Conservation (phyloP, 2,329 filamentous ascomycete species). For the Arthrobotrys pseudoclavata region DNA sequence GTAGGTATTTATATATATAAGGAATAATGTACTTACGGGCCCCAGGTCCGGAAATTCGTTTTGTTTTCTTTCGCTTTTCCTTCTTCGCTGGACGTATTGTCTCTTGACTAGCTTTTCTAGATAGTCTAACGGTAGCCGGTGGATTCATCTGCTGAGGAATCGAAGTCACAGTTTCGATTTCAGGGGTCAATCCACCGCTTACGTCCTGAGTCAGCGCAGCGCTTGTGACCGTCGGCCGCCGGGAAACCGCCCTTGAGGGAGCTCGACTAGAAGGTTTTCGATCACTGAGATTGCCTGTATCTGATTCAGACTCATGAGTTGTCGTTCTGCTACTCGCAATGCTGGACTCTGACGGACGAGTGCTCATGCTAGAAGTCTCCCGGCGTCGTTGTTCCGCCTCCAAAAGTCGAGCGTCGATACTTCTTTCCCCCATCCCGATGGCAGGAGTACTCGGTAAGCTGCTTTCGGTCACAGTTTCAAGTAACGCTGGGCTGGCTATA, state of each 20-base stretch:
- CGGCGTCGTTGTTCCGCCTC: conserved; percentile 65
- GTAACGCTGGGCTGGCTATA: conserved; percentile 70
- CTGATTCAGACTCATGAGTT: conserved; percentile 68
- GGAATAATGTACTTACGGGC: conserved; percentile 60
- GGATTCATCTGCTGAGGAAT: conserved; percentile 80
- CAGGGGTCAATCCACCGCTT: conserved; percentile 87
- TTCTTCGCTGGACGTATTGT: conserved; percentile 91
- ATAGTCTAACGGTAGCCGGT: conserved; percentile 76
- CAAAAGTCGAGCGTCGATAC: conserved; percentile 65
- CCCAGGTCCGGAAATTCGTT: conserved; percentile 68
- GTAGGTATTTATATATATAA: conserved; percentile 1
- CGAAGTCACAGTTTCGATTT: conserved; percentile 94
- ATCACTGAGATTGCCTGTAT: conserved; percentile 63
- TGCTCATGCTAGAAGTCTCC: conserved; percentile 62
- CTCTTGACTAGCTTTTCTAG: conserved; percentile 90
- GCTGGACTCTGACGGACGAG: conserved; percentile 64
- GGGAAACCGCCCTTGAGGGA: conserved; percentile 76
- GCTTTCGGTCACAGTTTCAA: conserved; percentile 93
- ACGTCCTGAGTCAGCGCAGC: conserved; percentile 79
- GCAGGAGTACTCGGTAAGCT: conserved; percentile 81
- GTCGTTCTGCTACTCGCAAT: conserved; percentile 66
- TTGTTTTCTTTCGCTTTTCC: conserved; percentile 86
- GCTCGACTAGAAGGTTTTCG: conserved; percentile 72
- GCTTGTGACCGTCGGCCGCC: conserved; percentile 69
- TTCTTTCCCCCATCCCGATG: conserved; percentile 68